These are phyloP conservation scores for Fusarium sublunatum DNA, from an alignment of 2,329 filamentous ascomycete species.

Conservation along the genomic window DNA sequence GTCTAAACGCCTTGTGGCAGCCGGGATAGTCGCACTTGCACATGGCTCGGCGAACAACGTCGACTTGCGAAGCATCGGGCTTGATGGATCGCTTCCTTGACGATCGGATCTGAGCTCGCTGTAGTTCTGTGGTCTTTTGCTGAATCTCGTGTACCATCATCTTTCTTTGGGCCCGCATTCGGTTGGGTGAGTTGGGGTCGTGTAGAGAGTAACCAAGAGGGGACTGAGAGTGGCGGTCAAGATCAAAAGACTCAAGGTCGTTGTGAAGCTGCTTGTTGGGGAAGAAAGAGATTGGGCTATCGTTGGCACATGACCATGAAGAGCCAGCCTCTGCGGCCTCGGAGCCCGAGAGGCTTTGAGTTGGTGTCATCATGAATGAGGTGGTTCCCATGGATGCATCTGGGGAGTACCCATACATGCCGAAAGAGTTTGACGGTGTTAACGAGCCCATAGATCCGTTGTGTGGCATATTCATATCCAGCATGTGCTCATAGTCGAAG, in stretches of 20 bases:
- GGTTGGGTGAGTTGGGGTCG: slow-evolving; percentile 50
- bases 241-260: slow-evolving; percentile 50
- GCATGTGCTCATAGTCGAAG: slow-evolving; percentile 54
- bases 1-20: slow-evolving; percentile 62
- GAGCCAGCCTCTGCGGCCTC: slow-evolving; percentile 53
- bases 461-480: slow-evolving; percentile 52
- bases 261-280: slow-evolving; percentile 48
- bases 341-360: slow-evolving; percentile 54
- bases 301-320: slow-evolving; percentile 55
- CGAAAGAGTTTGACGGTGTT: slow-evolving; percentile 53
- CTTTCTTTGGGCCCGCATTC: slow-evolving; percentile 53
- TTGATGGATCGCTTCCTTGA: slow-evolving; percentile 49
- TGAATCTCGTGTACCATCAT: slow-evolving; percentile 57
- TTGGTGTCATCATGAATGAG: slow-evolving; percentile 56
- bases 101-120: slow-evolving; percentile 54
- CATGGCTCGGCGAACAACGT: slow-evolving; percentile 55
- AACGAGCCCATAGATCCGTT: slow-evolving; percentile 52
- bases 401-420: slow-evolving; percentile 52
- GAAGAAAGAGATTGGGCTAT: slow-evolving; percentile 57
- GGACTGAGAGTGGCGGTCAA: slow-evolving; percentile 53
- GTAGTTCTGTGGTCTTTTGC: slow-evolving; percentile 58
- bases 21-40: slow-evolving; percentile 60
- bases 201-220: slow-evolving; percentile 50
- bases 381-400: slow-evolving; percentile 48
- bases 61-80: slow-evolving; percentile 47